Conservation (phyloP, 1,139 yeast genomes). For the Geotrichum macrosporum region DNA sequence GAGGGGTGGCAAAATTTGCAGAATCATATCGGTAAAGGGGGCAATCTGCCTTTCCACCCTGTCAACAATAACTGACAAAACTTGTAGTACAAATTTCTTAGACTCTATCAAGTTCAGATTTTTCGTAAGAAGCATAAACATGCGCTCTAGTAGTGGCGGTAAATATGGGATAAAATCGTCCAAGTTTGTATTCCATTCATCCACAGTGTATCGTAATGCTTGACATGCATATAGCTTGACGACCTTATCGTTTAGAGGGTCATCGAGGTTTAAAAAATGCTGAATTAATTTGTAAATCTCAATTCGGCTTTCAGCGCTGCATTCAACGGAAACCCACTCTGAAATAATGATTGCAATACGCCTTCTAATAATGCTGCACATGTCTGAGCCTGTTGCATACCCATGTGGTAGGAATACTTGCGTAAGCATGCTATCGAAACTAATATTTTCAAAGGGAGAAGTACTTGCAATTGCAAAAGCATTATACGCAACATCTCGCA, state of each 20-base stretch:
- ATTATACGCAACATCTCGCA: conserved; percentile 75
- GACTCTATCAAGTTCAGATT: conserved; percentile 63
- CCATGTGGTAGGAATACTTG: conserved; percentile 68
- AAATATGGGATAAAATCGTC: conserved; percentile 62
- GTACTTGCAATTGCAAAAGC: conserved; percentile 75
- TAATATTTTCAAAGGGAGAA: conserved; percentile 58
- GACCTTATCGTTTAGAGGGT: conserved; percentile 59
- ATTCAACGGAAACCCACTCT: conserved; percentile 74
- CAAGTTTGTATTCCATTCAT: conserved; percentile 83
- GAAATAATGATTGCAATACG: conserved; percentile 70
- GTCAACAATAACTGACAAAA: conserved; percentile 62
- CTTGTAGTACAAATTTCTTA: conserved; percentile 63
- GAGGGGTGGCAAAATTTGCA: conserved; percentile 60
- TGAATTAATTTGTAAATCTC: conserved; percentile 55
- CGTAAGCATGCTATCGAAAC: conserved; percentile 57
- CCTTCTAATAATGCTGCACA: conserved; percentile 43
- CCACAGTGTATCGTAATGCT: conserved; percentile 61
- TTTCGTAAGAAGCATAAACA: conserved; percentile 47
- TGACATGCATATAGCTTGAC: conserved; percentile 74
- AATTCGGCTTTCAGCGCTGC: conserved; percentile 55
- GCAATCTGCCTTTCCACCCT: conserved; percentile 40
- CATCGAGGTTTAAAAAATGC: conserved; percentile 44
- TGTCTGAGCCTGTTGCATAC: conserved; percentile 24
- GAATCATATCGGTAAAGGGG: conserved; percentile 44
- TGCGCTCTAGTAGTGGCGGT: conserved; percentile 46